A percentile compares a stretch with the other conserved stretches of the same genome.
phyloP scores from a whole-genome alignment of 2,329 filamentous ascomycete species.

The Alternaria longipes region DNA sequence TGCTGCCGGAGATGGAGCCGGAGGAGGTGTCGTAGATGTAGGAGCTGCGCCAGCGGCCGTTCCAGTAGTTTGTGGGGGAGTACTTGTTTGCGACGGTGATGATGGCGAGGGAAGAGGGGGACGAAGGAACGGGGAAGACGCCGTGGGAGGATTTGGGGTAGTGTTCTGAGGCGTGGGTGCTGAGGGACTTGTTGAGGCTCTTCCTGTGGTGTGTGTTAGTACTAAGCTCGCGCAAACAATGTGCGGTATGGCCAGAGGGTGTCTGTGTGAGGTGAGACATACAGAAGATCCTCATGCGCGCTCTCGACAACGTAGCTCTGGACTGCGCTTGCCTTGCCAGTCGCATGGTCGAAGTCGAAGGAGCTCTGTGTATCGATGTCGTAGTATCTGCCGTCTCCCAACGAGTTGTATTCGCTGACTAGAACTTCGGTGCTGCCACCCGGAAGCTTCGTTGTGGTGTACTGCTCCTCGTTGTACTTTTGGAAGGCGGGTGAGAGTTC shows the following conservation, averaged over 20 bases:
- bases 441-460: constrained; percentile 87
- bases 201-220: constrained; percentile 63
- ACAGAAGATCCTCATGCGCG: constrained; percentile 81
- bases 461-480: constrained; percentile 96
- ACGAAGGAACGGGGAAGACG: constrained; percentile 76
- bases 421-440: constrained; percentile 81
- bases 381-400: constrained; percentile 85
- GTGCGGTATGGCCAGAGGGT: neutral
- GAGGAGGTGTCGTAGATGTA: constrained; percentile 80
- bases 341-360: constrained; percentile 86
- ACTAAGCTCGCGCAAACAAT: neutral
- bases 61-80: constrained; percentile 98
- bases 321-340: constrained; percentile 83
- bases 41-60: constrained; percentile 92
- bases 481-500: constrained; percentile 85
- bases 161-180: constrained; percentile 83
- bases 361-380: constrained; percentile 88
- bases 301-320: constrained; percentile 84
- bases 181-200: constrained; percentile 81
- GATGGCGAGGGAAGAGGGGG: constrained; percentile 79
- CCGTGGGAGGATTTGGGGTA: constrained; percentile 83
- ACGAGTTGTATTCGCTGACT: constrained; percentile 84
- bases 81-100: constrained; percentile 95
- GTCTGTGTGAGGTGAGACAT: constrained; percentile 49
- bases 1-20: constrained; percentile 74